These are phyloP conservation scores for Pleurotus eryngii DNA, from an alignment of 768 basidiomycete species.

Conservation along the genomic window DNA sequence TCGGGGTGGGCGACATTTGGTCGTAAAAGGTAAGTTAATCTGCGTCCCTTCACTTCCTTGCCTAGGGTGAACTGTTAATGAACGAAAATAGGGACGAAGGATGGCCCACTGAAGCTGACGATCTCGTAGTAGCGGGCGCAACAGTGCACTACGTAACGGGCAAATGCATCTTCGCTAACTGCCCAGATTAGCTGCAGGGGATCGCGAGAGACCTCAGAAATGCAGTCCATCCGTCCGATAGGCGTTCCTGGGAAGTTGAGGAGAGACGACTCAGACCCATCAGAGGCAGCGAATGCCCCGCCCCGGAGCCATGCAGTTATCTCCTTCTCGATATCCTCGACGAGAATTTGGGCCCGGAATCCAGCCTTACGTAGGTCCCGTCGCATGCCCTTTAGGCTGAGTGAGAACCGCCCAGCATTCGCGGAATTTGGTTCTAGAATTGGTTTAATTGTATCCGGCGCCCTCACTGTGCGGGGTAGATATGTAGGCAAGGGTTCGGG, in stretches of 20 bases:
- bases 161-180: constrained; percentile 68
- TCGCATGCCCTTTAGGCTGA: constrained; percentile 74
- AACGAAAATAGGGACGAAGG: not conserved
- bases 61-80: constrained; percentile 28
- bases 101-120: constrained; percentile 67
- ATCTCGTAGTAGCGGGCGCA: constrained; percentile 76
- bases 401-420: constrained; percentile 71
- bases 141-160: constrained; percentile 80
- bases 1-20: constrained; percentile 70
- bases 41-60: constrained; percentile 54
- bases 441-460: constrained; percentile 44
- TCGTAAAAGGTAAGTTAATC: constrained; percentile 77
- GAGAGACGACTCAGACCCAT: constrained; percentile 24
- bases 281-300: constrained; percentile 54
- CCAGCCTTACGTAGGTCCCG: constrained; percentile 61
- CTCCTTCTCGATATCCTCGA: constrained; percentile 64
- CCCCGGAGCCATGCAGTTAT: constrained; percentile 63
- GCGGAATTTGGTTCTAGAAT: constrained; percentile 49
- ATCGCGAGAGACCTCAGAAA: constrained; percentile 65
- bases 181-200: constrained; percentile 71
- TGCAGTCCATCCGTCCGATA: constrained; percentile 48
- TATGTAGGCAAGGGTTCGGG: constrained; percentile 73
- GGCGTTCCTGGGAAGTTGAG: constrained; percentile 34
- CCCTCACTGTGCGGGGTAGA: constrained; percentile 55
- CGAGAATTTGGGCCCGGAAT: constrained; percentile 57